A percentile compares a stretch with the other conserved stretches of the same genome.
These are phyloP conservation scores for Hypericum androsaemum DNA, from an alignment of 345 rosid genomes.

Conservation along the genomic window DNA sequence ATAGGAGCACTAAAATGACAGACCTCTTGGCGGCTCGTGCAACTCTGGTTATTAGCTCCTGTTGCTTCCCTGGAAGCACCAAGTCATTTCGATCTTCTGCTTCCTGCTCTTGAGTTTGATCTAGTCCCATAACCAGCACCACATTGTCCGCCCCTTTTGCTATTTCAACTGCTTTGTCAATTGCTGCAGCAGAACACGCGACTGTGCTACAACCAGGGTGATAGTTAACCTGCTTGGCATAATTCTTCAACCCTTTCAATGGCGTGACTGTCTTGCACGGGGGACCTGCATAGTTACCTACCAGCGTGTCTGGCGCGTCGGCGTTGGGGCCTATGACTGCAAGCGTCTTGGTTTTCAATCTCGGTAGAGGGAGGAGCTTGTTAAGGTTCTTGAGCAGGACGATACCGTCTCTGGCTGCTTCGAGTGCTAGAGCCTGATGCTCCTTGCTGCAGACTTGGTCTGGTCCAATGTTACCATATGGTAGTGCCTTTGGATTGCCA, in stretches of 20 bases:
- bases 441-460: conserved; percentile 53
- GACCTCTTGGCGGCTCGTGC: conserved; percentile 66
- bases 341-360: conserved; percentile 33
- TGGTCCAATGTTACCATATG: conserved; percentile 55
- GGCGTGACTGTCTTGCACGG: conserved; percentile 57
- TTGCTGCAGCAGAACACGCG: conserved; percentile 40
- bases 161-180: conserved; percentile 42
- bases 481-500: conserved; percentile 50
- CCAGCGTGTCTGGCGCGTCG: conserved; percentile 36
- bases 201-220: conserved; percentile 57
- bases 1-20: conserved; percentile 53
- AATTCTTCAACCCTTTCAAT: conserved; percentile 42
- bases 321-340: conserved; percentile 88
- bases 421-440: conserved; percentile 71
- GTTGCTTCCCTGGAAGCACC: conserved; percentile 70
- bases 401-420: conserved; percentile 76
- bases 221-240: conserved; percentile 31
- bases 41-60: conserved; percentile 44
- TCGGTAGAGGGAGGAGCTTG: conserved; percentile 50
- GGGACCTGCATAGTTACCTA: conserved; percentile 80
- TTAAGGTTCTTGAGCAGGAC: conserved; percentile 67
- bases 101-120: conserved; percentile 67
- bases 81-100: conserved; percentile 55
- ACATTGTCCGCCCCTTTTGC: conserved; percentile 55
- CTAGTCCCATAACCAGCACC: conserved; percentile 79